These are phyloP conservation scores for Trebouxiophyceae sp. DNA, from an alignment of 163 green algal genomes.

Conservation along the genomic window DNA sequence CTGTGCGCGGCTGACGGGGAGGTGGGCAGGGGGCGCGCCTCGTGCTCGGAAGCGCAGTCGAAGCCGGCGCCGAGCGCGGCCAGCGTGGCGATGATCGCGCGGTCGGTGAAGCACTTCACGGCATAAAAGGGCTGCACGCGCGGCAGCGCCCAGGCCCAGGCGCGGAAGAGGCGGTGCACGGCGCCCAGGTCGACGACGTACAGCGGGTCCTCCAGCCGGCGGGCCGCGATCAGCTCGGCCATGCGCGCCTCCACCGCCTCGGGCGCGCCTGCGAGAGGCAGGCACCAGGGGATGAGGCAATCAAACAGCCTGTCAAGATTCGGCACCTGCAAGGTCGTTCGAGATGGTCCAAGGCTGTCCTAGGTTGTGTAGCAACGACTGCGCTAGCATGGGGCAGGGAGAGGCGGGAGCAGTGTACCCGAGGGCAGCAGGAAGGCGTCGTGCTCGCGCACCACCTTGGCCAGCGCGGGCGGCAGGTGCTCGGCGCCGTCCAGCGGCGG, in stretches of 20 bases:
- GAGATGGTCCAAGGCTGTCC: no score
- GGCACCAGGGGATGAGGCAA: background rate
- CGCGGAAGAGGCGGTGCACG: conserved; percentile 58
- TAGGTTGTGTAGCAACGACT: no score
- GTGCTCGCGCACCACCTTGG: background rate
- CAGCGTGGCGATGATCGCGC: conserved; percentile 48
- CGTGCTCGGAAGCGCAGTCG: conserved; percentile 87
- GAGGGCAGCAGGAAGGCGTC: background rate
- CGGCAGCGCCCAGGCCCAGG: conserved; percentile 69
- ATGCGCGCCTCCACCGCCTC: conserved; percentile 26
- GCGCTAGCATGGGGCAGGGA: no score
- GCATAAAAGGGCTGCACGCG: conserved; percentile 89
- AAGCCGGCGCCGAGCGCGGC: conserved; percentile 85
- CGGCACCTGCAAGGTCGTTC: no score
- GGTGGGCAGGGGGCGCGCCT: no score
- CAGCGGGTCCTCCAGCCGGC: conserved; percentile 78
- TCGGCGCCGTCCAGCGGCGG: background rate
- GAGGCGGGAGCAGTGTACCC: no score
- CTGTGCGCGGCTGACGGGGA: no score
- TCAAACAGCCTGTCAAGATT: background rate
- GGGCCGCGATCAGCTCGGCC: conserved; percentile 29
- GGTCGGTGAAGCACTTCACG: conserved; percentile 88
- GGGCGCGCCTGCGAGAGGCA: background rate
- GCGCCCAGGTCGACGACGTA: conserved; percentile 86
- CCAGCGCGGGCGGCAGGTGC: background rate